Evolutionary conservation across 768 basidiomycete species (phyloP).

Genomic region (Pisolithus sp.): DNA sequence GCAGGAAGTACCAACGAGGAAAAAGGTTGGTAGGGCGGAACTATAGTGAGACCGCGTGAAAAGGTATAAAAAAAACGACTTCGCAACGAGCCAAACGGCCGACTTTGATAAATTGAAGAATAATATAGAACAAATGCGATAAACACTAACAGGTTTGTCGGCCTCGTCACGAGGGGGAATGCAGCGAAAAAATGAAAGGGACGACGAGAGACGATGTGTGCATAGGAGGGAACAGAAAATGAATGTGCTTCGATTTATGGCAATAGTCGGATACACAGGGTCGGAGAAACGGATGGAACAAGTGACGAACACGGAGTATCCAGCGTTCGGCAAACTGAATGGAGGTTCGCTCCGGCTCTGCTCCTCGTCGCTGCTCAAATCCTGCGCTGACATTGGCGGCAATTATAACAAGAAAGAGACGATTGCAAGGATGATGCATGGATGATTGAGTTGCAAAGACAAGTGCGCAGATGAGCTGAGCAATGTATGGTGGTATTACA

Average conservation of each 20-base stretch:
- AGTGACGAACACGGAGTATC: slow-evolving; percentile 11
- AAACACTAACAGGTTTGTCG: slow-evolving; percentile 36
- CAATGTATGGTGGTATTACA: slow-evolving; percentile 67
- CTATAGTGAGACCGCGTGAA: slow-evolving; percentile 10
- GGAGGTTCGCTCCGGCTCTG: slow-evolving; percentile 4
- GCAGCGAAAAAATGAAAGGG: slow-evolving; percentile 38
- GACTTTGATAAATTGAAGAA: slow-evolving; percentile 71
- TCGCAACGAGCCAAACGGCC: slow-evolving; percentile 31
- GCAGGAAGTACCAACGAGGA: slow-evolving; percentile 18
- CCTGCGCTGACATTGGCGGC: slow-evolving; percentile 43
- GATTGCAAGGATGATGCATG: slow-evolving; percentile 66
- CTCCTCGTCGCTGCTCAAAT: slow-evolving; percentile 27
- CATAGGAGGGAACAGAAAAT: slow-evolving; percentile 47
- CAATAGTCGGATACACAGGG: slow-evolving; percentile 10
- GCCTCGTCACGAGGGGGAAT: slow-evolving; percentile 44
- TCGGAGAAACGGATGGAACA: slow-evolving; percentile 7
- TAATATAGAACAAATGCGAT: slow-evolving; percentile 67
- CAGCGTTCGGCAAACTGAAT: slow-evolving; percentile 15
- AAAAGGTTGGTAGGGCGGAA: slow-evolving; percentile 18
- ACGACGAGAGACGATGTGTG: slow-evolving; percentile 48
- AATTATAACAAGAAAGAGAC: slow-evolving; percentile 36
- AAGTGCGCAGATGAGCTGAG: slow-evolving; percentile 53
- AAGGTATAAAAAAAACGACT: slow-evolving; percentile 28
- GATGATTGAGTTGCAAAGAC: slow-evolving; percentile 58
- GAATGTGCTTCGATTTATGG: slow-evolving; percentile 29